A percentile compares a stretch with the other conserved stretches of the same genome.
Evolutionary conservation across 2,329 filamentous ascomycete genomes (phyloP).

Genomic region (Penicillium sp.): DNA sequence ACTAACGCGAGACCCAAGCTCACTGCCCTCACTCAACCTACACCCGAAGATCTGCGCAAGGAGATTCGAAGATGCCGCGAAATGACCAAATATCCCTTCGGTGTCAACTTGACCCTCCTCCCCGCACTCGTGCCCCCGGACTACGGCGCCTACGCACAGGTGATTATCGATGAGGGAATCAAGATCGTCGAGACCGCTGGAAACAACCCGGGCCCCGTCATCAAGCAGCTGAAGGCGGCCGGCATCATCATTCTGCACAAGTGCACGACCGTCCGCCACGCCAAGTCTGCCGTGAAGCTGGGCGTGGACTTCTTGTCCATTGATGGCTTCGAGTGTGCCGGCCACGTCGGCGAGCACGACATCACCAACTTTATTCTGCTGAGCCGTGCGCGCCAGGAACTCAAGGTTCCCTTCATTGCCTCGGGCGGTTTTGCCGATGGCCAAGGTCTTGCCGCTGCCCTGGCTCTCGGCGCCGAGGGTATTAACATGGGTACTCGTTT

Average conservation of each 20-base stretch:
- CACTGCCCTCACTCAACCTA: slow-evolving; percentile 77
- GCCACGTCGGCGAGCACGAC: slow-evolving; percentile 55
- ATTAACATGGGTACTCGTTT: slow-evolving; percentile 99
- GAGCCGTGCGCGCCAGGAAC: slow-evolving; percentile 75
- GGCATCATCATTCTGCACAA: slow-evolving; percentile 86
- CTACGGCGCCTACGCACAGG: slow-evolving; percentile 87
- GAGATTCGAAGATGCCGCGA: slow-evolving; percentile 85
- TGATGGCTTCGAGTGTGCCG: slow-evolving; percentile 96
- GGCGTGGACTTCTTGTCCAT: slow-evolving; percentile 96
- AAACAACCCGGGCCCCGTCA: slow-evolving; percentile 86
- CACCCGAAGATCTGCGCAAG: slow-evolving; percentile 84
- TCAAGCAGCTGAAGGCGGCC: slow-evolving; percentile 79
- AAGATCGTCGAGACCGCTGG: slow-evolving; percentile 90
- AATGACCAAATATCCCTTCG: slow-evolving; percentile 67
- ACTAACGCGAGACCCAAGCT: slow-evolving; percentile 32
- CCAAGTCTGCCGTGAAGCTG: slow-evolving; percentile 84
- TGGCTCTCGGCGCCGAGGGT: slow-evolving; percentile 85
- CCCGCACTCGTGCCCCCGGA: slow-evolving; percentile 86
- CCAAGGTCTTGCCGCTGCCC: slow-evolving; percentile 83
- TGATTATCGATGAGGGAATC: slow-evolving; percentile 90
- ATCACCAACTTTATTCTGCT: slow-evolving; percentile 65
- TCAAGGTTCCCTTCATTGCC: slow-evolving; percentile 88
- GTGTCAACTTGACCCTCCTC: slow-evolving; percentile 91
- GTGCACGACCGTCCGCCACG: slow-evolving; percentile 94
- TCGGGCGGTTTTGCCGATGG: slow-evolving; percentile 95